Evolutionary conservation across 2,329 filamentous ascomycete genomes (phyloP).

Genomic region (Lasiodiplodia theobromae): DNA sequence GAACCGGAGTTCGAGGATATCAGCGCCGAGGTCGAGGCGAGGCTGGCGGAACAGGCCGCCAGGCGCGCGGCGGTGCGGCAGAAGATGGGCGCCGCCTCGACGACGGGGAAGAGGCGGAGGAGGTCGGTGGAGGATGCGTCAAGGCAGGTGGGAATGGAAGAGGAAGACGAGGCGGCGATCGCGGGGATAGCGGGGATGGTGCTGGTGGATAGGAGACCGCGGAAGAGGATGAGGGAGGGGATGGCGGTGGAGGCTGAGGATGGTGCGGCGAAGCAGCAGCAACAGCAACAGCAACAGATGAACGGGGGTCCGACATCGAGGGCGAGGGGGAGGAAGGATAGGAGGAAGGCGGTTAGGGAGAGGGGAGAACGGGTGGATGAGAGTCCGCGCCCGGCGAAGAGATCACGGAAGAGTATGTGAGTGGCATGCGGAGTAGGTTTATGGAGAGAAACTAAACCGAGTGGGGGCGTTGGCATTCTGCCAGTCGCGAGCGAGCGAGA

Average conservation of each 20-base stretch:
- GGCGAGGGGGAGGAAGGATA: constrained; percentile 3
- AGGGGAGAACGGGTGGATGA: not conserved
- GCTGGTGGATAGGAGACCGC: constrained; percentile 5
- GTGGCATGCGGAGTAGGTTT: too few species aligned
- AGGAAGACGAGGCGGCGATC: not conserved
- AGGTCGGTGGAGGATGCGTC: not conserved
- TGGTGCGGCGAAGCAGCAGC: not conserved
- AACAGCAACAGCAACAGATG: not conserved
- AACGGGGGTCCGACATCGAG: not conserved
- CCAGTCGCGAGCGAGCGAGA: not conserved
- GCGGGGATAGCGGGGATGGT: constrained; percentile 1
- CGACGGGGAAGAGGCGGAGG: constrained; percentile 13
- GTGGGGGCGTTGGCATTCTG: not conserved
- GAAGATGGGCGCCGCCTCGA: not conserved
- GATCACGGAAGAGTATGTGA: not conserved
- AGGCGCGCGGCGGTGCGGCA: constrained; percentile 1
- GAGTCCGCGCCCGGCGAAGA: constrained; percentile 10
- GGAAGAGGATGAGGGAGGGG: constrained; percentile 13
- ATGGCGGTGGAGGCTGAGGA: not conserved
- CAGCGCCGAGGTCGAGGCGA: constrained; percentile 15
- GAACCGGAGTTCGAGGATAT: constrained; percentile 22
- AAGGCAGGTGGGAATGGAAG: not conserved
- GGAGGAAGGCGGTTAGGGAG: not conserved
- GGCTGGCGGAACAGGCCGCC: constrained; percentile 19
- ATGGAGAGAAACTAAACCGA: not conserved